Conservation (phyloP, 768 basidiomycete species). For the Boletales sp. region DNA sequence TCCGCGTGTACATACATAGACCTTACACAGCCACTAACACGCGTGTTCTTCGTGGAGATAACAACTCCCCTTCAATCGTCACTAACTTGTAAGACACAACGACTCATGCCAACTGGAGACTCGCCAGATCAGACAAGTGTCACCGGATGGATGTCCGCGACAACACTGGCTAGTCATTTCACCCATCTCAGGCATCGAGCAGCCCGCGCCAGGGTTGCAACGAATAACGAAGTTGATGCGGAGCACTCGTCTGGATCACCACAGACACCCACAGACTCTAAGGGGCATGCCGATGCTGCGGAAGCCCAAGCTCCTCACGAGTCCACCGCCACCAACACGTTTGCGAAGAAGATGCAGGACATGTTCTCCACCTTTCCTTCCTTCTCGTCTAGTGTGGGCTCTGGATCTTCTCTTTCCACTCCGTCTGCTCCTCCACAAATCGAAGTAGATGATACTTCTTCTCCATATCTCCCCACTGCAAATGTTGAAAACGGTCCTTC, state of each 20-base stretch:
- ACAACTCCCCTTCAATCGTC: slow-evolving; percentile 12
- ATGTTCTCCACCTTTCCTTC: slow-evolving; percentile 45
- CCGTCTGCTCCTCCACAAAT: slow-evolving; percentile 7
- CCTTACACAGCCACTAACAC: neutral
- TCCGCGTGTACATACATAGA: neutral
- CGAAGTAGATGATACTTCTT: slow-evolving; percentile 6
- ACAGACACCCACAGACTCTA: slow-evolving; percentile 9
- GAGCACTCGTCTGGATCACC: too few relatives aligned
- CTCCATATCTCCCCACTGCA: slow-evolving; percentile 41
- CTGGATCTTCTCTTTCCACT: slow-evolving; percentile 16
- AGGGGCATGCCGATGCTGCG: slow-evolving; percentile 2
- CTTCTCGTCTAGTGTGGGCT: slow-evolving; percentile 16
- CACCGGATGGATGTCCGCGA: slow-evolving; percentile 1
- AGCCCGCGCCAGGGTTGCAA: neutral
- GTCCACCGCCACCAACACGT: slow-evolving; percentile 28
- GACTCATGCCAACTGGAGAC: too few relatives aligned
- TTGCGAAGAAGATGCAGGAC: slow-evolving; percentile 51
- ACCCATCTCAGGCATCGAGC: slow-evolving; percentile 14
- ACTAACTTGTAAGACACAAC: slow-evolving; percentile 13
- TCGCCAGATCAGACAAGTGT: too few relatives aligned
- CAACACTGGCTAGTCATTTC: slow-evolving; percentile 8
- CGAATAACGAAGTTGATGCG: neutral
- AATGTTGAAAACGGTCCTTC: slow-evolving; percentile 60
- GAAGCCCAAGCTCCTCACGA: slow-evolving; percentile 27
- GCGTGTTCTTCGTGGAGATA: too few relatives aligned